phyloP scores from a whole-genome alignment of 805 yeast genomes.

The Candida lessepsii region DNA sequence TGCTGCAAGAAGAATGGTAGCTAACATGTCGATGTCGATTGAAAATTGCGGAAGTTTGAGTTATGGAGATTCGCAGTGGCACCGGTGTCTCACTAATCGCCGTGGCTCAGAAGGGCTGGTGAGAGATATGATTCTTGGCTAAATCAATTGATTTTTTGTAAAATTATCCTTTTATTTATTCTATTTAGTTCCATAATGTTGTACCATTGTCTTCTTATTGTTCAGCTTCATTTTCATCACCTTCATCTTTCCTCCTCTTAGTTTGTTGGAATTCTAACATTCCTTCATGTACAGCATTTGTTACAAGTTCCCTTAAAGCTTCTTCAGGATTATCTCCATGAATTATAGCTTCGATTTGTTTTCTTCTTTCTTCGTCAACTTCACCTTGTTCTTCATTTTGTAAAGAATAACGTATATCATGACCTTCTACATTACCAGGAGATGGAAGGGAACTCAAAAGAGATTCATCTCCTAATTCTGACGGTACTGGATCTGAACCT shows the following conservation, averaged over 20 bases:
- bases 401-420: slow-evolving; percentile 57
- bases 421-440: slow-evolving; percentile 42
- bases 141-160: no score
- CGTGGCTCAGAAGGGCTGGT: no score
- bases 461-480: slow-evolving; percentile 5
- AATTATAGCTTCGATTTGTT: slow-evolving; percentile 65
- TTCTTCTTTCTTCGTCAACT: slow-evolving; percentile 50
- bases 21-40: no score
- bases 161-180: no score
- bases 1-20: neutral
- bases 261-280: slow-evolving; percentile 1
- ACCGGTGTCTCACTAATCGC: no score
- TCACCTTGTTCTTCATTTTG: slow-evolving; percentile 35
- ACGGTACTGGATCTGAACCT: neutral
- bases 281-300: slow-evolving; percentile 60
- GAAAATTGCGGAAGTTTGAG: no score
- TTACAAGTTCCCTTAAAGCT: slow-evolving; percentile 64
- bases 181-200: no score
- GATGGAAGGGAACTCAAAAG: slow-evolving; percentile 26
- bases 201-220: neutral
- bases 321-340: slow-evolving; percentile 81
- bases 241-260: slow-evolving; percentile 1
- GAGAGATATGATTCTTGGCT: no score
- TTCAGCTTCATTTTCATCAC: no score
- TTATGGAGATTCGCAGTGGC: no score